These are phyloP conservation scores for Bauhinia variegata DNA, from an alignment of 306 rosid genomes.

Conservation along the genomic window DNA sequence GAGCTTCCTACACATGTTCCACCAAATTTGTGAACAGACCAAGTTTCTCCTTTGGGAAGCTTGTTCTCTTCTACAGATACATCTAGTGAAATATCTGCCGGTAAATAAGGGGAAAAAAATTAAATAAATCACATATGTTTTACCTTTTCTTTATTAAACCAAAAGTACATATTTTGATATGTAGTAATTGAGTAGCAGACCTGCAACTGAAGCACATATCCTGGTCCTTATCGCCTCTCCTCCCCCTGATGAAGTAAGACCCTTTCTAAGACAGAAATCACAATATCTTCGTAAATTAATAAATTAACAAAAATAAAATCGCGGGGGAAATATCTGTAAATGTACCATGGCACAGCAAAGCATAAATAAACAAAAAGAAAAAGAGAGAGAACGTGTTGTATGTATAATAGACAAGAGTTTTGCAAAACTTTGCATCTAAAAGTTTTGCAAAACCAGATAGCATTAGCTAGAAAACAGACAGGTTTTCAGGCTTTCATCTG, in stretches of 20 bases:
- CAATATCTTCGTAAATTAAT: neutral
- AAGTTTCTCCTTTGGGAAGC: slow-evolving; percentile 72
- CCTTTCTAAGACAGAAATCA: slow-evolving; percentile 47
- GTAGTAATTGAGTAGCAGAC: slow-evolving; percentile 26
- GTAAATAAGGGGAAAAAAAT: slow-evolving; percentile 5
- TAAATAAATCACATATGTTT: neutral
- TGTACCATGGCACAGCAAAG: neutral
- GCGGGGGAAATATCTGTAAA: neutral
- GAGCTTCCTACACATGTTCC: slow-evolving; percentile 95
- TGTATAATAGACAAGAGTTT: neutral
- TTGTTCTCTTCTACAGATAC: slow-evolving; percentile 53
- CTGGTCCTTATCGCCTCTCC: slow-evolving; percentile 19
- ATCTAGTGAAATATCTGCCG: slow-evolving; percentile 49
- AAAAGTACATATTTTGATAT: slow-evolving; percentile 9
- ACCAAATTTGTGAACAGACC: slow-evolving; percentile 99
- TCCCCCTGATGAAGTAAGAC: slow-evolving; percentile 35
- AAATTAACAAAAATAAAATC: neutral
- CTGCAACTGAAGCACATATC: slow-evolving; percentile 44
- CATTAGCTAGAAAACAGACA: neutral
- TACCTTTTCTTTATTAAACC: neutral
- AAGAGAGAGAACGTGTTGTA: neutral
- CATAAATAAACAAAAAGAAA: slow-evolving; percentile 5
- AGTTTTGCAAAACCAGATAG: neutral
- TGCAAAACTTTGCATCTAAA: neutral
- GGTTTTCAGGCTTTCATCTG: neutral